Conservation (phyloP, 305 asterid genomes). For the Solanum aculeatissimum region DNA sequence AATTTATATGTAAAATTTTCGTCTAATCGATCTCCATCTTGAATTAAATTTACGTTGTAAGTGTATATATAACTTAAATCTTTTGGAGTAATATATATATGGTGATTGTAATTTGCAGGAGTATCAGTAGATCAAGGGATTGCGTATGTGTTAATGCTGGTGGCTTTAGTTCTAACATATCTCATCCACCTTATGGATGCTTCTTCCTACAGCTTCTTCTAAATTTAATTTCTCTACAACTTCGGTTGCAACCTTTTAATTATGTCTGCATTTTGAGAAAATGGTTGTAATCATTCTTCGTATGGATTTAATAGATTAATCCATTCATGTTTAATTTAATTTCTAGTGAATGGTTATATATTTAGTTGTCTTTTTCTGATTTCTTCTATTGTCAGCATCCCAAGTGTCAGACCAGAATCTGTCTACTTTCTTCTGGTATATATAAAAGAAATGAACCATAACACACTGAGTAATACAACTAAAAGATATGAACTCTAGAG, state of each 20-base stretch:
- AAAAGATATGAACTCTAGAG: background rate
- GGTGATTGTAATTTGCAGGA: slow-evolving; percentile 7
- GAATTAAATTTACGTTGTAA: background rate
- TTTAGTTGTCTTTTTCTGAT: background rate
- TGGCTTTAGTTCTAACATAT: slow-evolving; percentile 30
- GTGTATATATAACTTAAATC: background rate
- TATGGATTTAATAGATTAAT: background rate
- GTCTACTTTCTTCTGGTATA: background rate
- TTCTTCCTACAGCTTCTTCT: slow-evolving; percentile 7
- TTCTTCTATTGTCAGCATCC: background rate
- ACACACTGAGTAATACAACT: background rate
- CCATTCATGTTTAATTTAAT: background rate
- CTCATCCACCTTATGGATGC: slow-evolving; percentile 24
- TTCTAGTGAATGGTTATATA: background rate
- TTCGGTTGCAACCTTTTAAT: background rate
- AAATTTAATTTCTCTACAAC: background rate
- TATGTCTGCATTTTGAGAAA: background rate
- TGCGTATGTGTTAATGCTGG: slow-evolving; percentile 30
- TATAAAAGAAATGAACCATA: background rate
- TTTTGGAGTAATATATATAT: background rate
- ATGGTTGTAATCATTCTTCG: background rate
- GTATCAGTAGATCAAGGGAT: slow-evolving; percentile 36
- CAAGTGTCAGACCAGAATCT: background rate
- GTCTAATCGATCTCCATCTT: background rate
- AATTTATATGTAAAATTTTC: background rate